Evolutionary conservation across 1,139 yeast species (phyloP), one percentile per base, ranked within the genome.

Genomic region (Yamadazyma spencermartinsiae): DNA sequence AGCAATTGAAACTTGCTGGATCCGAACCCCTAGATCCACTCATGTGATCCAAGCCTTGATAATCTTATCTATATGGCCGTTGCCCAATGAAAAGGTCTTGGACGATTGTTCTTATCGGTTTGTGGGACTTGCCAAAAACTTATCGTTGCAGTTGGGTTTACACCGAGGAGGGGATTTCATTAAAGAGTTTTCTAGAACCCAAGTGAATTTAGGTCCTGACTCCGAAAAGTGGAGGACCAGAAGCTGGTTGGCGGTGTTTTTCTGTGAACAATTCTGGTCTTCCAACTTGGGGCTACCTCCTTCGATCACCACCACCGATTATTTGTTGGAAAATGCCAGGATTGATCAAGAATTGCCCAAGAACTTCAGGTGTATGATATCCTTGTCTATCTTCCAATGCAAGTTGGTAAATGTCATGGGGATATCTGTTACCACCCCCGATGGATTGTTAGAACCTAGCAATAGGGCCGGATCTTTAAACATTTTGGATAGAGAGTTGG

Each of bases 151-250:
- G 57, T 64, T 90, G 31, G 98, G 98, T n/a, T 69, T 90, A 46
- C 98, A 90, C 58, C 72, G 97, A 48, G 97, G 97, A 14, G 77
- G 76, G 5, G 86, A 86, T 56, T 90, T 89, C 55, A 87, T 89
- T 49, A 82, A 85, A 48, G 98, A 90, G 55, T 90, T 90, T 51
- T 83, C 94, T 9, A 74, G 98, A 51, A 86, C 92, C 19, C 98
- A 90, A 57, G 94, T 86, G 3, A 78, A 87, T 30, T 70, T 89
- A 56, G 77, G 76, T 4, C 94, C 95, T 0, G 89, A 89, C 60
- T 92, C 96, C 3, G 96, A 88, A 50, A 82, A 82, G 56, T 90
- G 97, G 97, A 74, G 98, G 58, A 88, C 97, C 1, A 72, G 96
- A 48, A 80, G 96, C 1, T 90, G 97, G 97, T 66, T 88, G 25